These are phyloP conservation scores for Monilinia fructigena DNA, from an alignment of 2,329 filamentous ascomycete genomes.

Conservation along the genomic window DNA sequence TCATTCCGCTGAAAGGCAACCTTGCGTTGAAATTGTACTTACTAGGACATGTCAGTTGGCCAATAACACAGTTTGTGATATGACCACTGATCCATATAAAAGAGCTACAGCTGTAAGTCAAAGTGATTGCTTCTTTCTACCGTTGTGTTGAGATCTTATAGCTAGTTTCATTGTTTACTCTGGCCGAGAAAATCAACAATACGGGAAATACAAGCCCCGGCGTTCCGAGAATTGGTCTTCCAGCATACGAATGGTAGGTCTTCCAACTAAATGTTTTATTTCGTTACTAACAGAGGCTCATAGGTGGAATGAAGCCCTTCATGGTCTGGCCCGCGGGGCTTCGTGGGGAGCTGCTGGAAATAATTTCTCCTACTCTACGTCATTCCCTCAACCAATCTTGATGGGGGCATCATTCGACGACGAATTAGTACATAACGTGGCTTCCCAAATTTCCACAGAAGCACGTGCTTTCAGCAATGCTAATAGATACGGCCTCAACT, in stretches of 20 bases:
- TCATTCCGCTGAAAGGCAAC: background rate
- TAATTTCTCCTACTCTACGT: constrained; percentile 58
- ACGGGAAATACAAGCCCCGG: constrained; percentile 27
- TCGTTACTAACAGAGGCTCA: background rate
- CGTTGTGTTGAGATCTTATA: constrained; percentile 1
- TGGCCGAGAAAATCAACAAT: constrained; percentile 29
- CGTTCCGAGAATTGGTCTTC: constrained; percentile 30
- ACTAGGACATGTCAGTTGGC: constrained; percentile 38
- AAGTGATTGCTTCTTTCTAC: background rate
- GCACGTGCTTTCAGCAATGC: constrained; percentile 64
- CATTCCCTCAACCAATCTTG: constrained; percentile 63
- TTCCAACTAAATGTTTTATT: background rate
- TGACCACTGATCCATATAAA: constrained; percentile 21
- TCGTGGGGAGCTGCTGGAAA: constrained; percentile 52
- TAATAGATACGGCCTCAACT: constrained; percentile 55
- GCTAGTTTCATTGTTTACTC: constrained; percentile 24
- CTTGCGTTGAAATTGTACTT: background rate
- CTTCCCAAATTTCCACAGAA: constrained; percentile 56
- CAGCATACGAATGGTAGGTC: constrained; percentile 51
- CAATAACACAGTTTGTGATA: constrained; percentile 40
- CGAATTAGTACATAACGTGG: constrained; percentile 57
- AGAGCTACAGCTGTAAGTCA: constrained; percentile 30
- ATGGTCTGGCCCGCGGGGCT: constrained; percentile 58
- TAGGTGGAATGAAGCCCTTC: constrained; percentile 58
- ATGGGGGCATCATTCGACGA: constrained; percentile 65